phyloP scores from a whole-genome alignment of 306 rosid genomes.

The Dryas octopetala region DNA sequence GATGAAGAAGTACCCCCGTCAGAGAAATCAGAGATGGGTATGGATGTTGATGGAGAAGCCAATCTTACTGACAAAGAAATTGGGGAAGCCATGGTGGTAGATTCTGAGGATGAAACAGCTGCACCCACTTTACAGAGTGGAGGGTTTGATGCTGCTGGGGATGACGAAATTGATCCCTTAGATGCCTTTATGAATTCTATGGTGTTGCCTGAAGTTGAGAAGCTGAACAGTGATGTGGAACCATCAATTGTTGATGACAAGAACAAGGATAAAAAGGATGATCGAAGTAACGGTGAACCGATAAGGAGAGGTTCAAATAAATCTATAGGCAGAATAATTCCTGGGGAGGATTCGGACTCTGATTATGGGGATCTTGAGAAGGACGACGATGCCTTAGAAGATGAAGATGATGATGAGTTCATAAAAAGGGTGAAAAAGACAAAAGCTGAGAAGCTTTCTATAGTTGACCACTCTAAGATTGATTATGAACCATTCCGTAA shows the following conservation, averaged over 20 bases:
- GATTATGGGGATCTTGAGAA: constrained; percentile 69
- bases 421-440: constrained; percentile 97
- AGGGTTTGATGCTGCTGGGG: constrained; percentile 38
- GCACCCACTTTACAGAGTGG: constrained; percentile 44
- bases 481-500: constrained; percentile 74
- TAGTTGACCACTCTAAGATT: constrained; percentile 94
- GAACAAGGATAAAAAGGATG: constrained; percentile 47
- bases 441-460: constrained; percentile 86
- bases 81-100: constrained; percentile 33
- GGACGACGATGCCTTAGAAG: constrained; percentile 61
- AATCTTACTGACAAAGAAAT: constrained; percentile 40
- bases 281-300: constrained; percentile 41
- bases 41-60: constrained; percentile 59
- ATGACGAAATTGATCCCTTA: constrained; percentile 78
- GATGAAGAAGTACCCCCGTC: constrained; percentile 65
- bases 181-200: constrained; percentile 94
- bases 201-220: constrained; percentile 89
- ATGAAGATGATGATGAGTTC: constrained; percentile 92
- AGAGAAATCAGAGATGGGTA: constrained; percentile 47
- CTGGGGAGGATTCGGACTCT: constrained; percentile 88
- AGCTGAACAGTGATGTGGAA: constrained; percentile 48
- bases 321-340: constrained; percentile 83
- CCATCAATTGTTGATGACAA: constrained; percentile 37
- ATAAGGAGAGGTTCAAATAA: constrained; percentile 60
- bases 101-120: constrained; percentile 44